A percentile compares a stretch with the other conserved stretches of the same genome.
These are phyloP conservation scores for Colletotrichum agaves DNA, from an alignment of 2,329 filamentous ascomycete species.

Conservation along the genomic window DNA sequence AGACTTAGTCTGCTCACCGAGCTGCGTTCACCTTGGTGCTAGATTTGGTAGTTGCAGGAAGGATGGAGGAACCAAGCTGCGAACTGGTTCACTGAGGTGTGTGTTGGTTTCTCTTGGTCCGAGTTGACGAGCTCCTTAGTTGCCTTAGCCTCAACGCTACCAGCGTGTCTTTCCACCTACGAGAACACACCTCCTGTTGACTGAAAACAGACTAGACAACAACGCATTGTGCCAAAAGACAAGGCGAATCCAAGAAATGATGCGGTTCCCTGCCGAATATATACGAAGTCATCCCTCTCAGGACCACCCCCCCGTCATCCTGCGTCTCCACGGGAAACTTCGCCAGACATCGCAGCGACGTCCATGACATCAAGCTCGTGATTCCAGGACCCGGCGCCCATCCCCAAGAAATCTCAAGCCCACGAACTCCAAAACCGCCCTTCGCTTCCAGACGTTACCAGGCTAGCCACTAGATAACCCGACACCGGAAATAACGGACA, in stretches of 20 bases:
- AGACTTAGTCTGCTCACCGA: slow-evolving; percentile 2
- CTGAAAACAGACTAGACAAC: neutral
- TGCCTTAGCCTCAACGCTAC: slow-evolving; percentile 24
- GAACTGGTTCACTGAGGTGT: slow-evolving; percentile 18
- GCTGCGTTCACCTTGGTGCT: neutral
- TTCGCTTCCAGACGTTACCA: no score
- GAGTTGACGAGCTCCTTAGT: slow-evolving; percentile 12
- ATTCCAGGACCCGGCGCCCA: neutral
- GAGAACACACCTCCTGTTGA: neutral
- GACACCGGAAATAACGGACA: neutral
- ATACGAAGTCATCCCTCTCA: slow-evolving; percentile 3
- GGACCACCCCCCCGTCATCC: neutral
- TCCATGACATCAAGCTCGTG: slow-evolving; percentile 16
- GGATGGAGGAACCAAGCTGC: neutral
- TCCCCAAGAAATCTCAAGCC: neutral
- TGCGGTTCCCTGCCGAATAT: neutral
- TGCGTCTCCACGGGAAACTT: neutral
- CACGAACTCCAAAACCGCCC: no score
- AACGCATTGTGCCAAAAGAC: no score
- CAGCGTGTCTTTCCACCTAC: neutral
- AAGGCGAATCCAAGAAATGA: neutral
- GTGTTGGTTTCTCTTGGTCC: neutral
- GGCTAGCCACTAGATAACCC: neutral
- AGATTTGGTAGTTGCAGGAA: neutral
- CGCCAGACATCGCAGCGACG: neutral